Percentiles rank a stretch among this genome's conserved stretches.
These are phyloP conservation scores for Aspergillus ochraceoroseus DNA, from an alignment of 2,329 filamentous ascomycete genomes.

Conservation along the genomic window DNA sequence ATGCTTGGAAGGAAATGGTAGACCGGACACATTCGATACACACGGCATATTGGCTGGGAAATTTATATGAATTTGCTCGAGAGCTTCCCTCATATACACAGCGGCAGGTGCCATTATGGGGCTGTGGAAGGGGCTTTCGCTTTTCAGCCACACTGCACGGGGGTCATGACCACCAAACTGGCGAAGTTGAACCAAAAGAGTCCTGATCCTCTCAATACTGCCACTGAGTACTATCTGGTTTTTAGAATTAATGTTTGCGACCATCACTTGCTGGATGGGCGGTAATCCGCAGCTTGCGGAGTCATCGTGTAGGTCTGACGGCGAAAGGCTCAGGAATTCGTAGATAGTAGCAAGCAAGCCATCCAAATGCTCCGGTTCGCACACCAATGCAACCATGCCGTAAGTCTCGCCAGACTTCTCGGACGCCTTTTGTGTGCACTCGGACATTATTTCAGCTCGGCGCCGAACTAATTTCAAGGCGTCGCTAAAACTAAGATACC, in stretches of 20 bases:
- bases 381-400: slow-evolving; percentile 91
- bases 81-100: slow-evolving; percentile 63
- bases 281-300: slow-evolving; percentile 59
- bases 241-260: slow-evolving; percentile 92
- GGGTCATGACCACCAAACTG: slow-evolving; percentile 92
- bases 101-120: slow-evolving; percentile 86
- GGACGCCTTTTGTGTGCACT: slow-evolving; percentile 63
- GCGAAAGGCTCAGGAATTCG: slow-evolving; percentile 69
- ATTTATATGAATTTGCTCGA: slow-evolving; percentile 60
- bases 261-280: slow-evolving; percentile 77
- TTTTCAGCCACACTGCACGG: slow-evolving; percentile 76
- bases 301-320: slow-evolving; percentile 62
- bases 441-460: slow-evolving; percentile 77
- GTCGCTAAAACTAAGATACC: slow-evolving; percentile 72
- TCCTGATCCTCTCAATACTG: slow-evolving; percentile 74
- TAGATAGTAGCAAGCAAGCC: slow-evolving; percentile 67
- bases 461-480: slow-evolving; percentile 70
- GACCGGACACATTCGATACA: slow-evolving; percentile 78
- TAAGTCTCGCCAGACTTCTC: slow-evolving; percentile 71
- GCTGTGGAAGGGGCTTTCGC: slow-evolving; percentile 85
- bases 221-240: slow-evolving; percentile 95
- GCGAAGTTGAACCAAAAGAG: slow-evolving; percentile 74
- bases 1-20: slow-evolving; percentile 67
- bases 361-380: slow-evolving; percentile 70
- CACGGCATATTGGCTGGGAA: slow-evolving; percentile 74